Base-by-base conservation (phyloP, 441 rosid species). In the Jatropha podagrica region DNA sequence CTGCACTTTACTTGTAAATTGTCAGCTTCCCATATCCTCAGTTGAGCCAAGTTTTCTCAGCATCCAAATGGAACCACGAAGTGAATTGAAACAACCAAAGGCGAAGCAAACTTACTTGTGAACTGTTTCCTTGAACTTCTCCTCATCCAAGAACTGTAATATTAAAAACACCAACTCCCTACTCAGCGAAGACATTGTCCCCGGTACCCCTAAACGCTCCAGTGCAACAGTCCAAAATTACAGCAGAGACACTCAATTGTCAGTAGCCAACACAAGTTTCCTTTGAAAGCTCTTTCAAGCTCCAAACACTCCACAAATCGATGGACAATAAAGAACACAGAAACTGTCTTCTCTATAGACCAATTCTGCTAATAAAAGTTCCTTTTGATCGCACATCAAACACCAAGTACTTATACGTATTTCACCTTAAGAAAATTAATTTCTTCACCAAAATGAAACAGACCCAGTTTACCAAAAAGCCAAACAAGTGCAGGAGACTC, bases 121-220 rank as follows among this genome's bases (percentile, higher is more conserved):
- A 56, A 87, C 88, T 59, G 90, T 80, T 54, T 83, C 88, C 65
- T 81, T 87, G 71, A 81, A 89, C 80, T 89, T 87, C 83, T 89
- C 92, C 68, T 89, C 92, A 11, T 87, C 91, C 23, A 89, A 83
- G 77, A 89, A 89, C 80, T 89, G 92, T 68, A 89, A 88, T 68
- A 89, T 89, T 70, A 89, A 80, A 65, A 89, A 87, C 54, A 89
- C 90, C n/a, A 89, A 79, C 55, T 89, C 92, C 70, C 89, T 86
- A 68, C 90, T 87, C 27, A 89, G 75, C 49, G 92, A 89, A 64
- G 90, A 83, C 92, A 89, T 89, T 11, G 82, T 85, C 79, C 85
- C 84, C 69, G 85, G 81, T 72, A 81, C 79, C 72, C 88, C 86
- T 83, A 87, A 74, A 72, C 85, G 84, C 81, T 84, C 89, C 86